Base-by-base conservation (phyloP, 805 yeast species). In the Yamadazyma kitorensis region DNA sequence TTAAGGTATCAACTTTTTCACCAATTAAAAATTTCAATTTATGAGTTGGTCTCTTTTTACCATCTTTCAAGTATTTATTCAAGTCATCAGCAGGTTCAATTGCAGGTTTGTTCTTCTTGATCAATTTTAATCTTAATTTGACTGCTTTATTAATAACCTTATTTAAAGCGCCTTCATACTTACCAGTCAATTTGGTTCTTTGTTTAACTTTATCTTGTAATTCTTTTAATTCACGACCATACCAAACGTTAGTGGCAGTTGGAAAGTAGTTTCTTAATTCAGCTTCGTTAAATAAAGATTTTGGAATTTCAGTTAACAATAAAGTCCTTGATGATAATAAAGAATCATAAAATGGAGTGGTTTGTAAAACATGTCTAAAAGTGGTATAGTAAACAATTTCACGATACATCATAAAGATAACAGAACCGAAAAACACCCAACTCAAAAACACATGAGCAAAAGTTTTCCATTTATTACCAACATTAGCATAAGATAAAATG, bases 1-100 rank as follows among this genome's bases (percentile, higher is more conserved):
- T 75, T 51, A 91, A 74, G 21, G 96, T 83, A 49, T 82, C 82
- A 36, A 89, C 96, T 63, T 89, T 89, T 61, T 84, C 61, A 39
- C 96, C 95, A 47, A 82, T 70, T 39, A 84, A 59, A 37, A 78
- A 78, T 51, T 75, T 76, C 49, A 87, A 71, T 44, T 76, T 76
- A 60, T 86, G 91, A 21, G 86, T 81, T 30, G 97, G 97, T 48
- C 91, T 75, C 67, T 87, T 88, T 47, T 64, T 64, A 25, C 70
- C 71, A 39, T 65, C 69, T 60, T 83, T 82, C 41, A 87, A 77
- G 56, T 85, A 87, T 27, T 78, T 68, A 42, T 70, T 67, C 30
- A 80, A 49, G 41, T 73, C 80, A 51, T 79, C 69, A 34, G 66
- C 72, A 4, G 83, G 80, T 42, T 68, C 71, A 14, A 83, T 80